These are phyloP conservation scores for Toxicodendron radicans DNA, from an alignment of 345 rosid species.

Conservation along the genomic window DNA sequence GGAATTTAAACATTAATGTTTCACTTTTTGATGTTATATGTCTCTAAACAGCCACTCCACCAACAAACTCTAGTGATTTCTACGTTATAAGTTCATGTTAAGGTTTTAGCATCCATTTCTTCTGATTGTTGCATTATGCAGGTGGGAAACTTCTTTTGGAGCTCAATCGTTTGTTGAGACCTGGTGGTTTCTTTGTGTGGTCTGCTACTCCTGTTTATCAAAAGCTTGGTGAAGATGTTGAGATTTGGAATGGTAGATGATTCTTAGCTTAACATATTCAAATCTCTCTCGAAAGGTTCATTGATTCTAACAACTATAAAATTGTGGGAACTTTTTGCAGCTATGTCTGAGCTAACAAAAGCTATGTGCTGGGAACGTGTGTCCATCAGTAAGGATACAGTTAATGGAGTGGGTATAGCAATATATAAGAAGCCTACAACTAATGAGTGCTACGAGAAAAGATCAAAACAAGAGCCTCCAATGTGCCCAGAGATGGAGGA, in stretches of 20 bases:
- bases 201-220: slow-evolving; percentile 99
- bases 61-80: background rate
- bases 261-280: slow-evolving; percentile 2
- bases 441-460: slow-evolving; percentile 75
- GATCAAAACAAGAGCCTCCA: slow-evolving; percentile 73
- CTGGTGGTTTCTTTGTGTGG: slow-evolving; percentile 95
- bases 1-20: background rate
- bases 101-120: background rate
- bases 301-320: slow-evolving; percentile 26
- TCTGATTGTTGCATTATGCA: slow-evolving; percentile 29
- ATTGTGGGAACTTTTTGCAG: slow-evolving; percentile 48
- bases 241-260: slow-evolving; percentile 81
- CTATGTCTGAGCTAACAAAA: slow-evolving; percentile 73
- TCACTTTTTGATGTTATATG: background rate
- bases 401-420: slow-evolving; percentile 80
- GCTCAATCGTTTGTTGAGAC: slow-evolving; percentile 80
- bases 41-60: background rate
- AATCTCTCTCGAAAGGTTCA: slow-evolving; percentile 9
- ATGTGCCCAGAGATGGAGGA: slow-evolving; percentile 79
- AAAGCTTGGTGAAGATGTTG: slow-evolving; percentile 71
- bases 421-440: slow-evolving; percentile 75
- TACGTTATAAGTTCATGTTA: background rate
- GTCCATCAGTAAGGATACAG: slow-evolving; percentile 63
- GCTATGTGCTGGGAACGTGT: slow-evolving; percentile 91
- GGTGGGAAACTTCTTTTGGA: slow-evolving; percentile 94